Evolutionary conservation across 2,329 filamentous ascomycete genomes (phyloP).

Genomic region (Lecanoromycetidae sp.): DNA sequence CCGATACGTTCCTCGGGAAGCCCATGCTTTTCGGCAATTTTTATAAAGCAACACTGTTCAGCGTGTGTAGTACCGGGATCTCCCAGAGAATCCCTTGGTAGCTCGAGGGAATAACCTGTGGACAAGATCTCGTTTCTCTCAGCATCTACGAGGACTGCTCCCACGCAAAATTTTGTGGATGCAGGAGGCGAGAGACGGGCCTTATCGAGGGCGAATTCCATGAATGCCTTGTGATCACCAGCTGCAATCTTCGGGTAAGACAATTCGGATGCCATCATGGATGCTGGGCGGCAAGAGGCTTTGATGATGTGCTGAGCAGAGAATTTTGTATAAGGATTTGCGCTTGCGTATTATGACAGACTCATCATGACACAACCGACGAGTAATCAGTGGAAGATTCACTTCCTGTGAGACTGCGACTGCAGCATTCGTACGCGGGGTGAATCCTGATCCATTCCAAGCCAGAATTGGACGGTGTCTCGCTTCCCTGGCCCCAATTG

Average conservation of each 20-base stretch:
- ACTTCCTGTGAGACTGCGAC: no score
- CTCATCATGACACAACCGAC: no score
- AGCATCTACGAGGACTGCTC: slow-evolving; percentile 31
- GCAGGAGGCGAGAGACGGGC: slow-evolving; percentile 30
- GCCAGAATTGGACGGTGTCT: no score
- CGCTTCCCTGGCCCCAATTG: no score
- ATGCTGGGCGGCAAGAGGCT: neutral
- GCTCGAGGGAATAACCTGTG: slow-evolving; percentile 34
- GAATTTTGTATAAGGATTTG: no score
- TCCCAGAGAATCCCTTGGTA: slow-evolving; percentile 27
- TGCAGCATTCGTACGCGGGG: no score
- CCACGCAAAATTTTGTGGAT: slow-evolving; percentile 32
- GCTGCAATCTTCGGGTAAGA: slow-evolving; percentile 19
- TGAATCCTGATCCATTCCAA: no score
- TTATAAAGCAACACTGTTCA: slow-evolving; percentile 36
- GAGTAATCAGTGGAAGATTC: no score
- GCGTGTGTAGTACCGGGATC: slow-evolving; percentile 32
- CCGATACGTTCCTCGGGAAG: slow-evolving; percentile 28
- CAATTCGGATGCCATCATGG: slow-evolving; percentile 2
- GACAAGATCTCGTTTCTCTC: slow-evolving; percentile 29
- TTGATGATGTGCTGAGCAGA: neutral
- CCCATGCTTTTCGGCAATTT: slow-evolving; percentile 29
- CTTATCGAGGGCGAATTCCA: slow-evolving; percentile 29
- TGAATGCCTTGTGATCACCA: slow-evolving; percentile 28
- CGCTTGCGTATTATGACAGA: no score